Evolutionary conservation across 768 basidiomycete genomes (phyloP), one percentile per base, ranked within the genome.

Genomic region (Boletus sensibilis): DNA sequence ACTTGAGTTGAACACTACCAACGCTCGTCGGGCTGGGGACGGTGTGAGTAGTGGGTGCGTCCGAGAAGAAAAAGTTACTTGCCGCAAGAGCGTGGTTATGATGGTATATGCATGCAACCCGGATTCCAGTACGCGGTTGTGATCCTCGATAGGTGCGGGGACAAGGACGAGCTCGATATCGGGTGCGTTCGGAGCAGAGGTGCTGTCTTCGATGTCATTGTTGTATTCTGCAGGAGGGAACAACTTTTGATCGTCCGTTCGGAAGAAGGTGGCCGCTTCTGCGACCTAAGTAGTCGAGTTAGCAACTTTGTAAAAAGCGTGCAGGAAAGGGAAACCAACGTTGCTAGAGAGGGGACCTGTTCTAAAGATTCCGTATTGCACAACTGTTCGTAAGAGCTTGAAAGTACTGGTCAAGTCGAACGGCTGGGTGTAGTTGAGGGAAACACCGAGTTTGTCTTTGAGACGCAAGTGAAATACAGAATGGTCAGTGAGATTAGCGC

Each of bases 401-500:
- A 64, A 31, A 11, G 47, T 14, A 11, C 59, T 64, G 16, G 16
- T 38, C 37, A 65, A 18, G 44, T 66, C 54, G 43, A 66, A 60
- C 14, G 68, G 66, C n/a, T 57, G 53, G 33, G 82, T 56, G 58
- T 70, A 80, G 54, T 72, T 77, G 14, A 80, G 39, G 7, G 80
- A 77, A 6, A 72, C 63, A 50, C 77, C 73, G 3, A 70, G 71
- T 57, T 78, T 85, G 58, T 86, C 83, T 59, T 77, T 78, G 68
- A 81, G 77, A 59, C 77, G 75, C 25, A 83, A 50, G 62, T 79
- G 74, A 48, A 87, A 76, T 14, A 78, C 76, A 4, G 78, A 75
- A 63, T 93, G 92, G 64, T 94, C 92, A 43, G 80, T 74, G 18
- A 94, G 78, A 67, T 92, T 79, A 10, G 79, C 74, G 14, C 92